Percentiles rank a stretch among this genome's conserved stretches.
These are phyloP conservation scores for Physcia stellaris DNA, from an alignment of 495 filamentous ascomycete species.

Conservation along the genomic window DNA sequence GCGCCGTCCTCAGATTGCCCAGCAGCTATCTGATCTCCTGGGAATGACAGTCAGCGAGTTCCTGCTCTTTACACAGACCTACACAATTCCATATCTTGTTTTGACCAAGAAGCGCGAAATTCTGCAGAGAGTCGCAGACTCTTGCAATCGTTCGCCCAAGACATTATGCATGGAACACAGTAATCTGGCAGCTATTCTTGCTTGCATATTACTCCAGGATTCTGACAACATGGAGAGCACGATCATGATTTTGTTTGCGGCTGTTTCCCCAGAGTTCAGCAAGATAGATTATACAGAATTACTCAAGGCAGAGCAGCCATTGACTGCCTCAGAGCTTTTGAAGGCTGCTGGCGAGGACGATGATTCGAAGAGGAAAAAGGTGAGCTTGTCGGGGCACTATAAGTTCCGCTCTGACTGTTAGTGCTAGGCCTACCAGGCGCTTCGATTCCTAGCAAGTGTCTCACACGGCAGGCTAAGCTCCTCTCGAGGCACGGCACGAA, in stretches of 20 bases:
- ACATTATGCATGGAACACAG: constrained; percentile 46
- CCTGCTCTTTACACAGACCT: constrained; percentile 59
- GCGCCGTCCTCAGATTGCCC: constrained; percentile 65
- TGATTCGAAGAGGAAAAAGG: constrained; percentile 42
- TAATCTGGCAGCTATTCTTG: constrained; percentile 68
- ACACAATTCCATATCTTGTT: constrained; percentile 77
- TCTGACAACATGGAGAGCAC: constrained; percentile 48
- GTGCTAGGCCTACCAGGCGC: constrained; percentile 41
- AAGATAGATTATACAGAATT: constrained; percentile 51
- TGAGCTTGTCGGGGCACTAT: constrained; percentile 18
- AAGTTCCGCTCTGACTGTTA: constrained; percentile 10
- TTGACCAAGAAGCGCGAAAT: constrained; percentile 63
- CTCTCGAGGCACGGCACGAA: constrained; percentile 32
- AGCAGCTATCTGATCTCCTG: constrained; percentile 66
- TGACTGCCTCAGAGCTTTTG: constrained; percentile 67
- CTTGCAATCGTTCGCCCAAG: constrained; percentile 44
- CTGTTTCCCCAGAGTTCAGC: constrained; percentile 54
- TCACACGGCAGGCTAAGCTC: constrained; percentile 35
- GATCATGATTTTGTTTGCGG: constrained; percentile 52
- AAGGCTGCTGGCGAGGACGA: constrained; percentile 63
- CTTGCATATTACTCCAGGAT: constrained; percentile 63
- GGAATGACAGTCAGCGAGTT: constrained; percentile 58
- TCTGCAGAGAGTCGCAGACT: constrained; percentile 65
- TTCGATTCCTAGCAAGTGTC: constrained; percentile 53
- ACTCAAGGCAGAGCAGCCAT: constrained; percentile 59